Conservation (phyloP, 331 rosid genomes). For the Arachis monticola region DNA sequence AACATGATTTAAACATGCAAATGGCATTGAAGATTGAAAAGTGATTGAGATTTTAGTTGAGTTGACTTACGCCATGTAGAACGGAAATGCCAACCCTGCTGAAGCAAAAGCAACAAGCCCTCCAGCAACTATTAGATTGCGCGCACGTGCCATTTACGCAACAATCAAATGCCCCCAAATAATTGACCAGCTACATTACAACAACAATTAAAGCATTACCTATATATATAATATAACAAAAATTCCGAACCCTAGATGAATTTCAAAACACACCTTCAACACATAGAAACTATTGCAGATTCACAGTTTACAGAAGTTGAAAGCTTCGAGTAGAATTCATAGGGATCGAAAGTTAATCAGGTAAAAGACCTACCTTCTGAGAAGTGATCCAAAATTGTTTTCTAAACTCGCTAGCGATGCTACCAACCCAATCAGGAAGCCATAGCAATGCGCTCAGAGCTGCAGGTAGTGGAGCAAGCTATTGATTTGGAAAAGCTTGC, state of each 20-base stretch:
- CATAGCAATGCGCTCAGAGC: neutral
- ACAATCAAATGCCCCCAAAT: neutral
- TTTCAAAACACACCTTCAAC: neutral
- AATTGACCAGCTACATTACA: constrained; percentile 20
- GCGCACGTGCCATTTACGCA: constrained; percentile 58
- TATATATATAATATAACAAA: neutral
- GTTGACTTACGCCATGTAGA: constrained; percentile 90
- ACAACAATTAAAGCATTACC: neutral
- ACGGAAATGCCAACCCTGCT: constrained; percentile 91
- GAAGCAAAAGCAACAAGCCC: constrained; percentile 71
- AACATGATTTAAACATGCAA: neutral
- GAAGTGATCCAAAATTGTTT: neutral
- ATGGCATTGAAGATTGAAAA: neutral
- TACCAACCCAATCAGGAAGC: neutral
- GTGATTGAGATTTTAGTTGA: constrained; percentile 1
- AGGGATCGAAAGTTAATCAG: neutral
- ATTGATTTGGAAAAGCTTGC: too few species aligned
- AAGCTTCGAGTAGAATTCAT: neutral
- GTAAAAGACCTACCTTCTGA: constrained; percentile 2
- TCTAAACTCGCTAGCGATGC: neutral
- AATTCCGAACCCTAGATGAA: constrained; percentile 34
- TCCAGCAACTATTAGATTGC: constrained; percentile 70
- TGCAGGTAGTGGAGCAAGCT: too few species aligned
- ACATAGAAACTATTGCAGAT: neutral
- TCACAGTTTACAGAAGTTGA: neutral